Conservation (phyloP, 768 basidiomycete species). For the Tubosaeta brunneosetosa region DNA sequence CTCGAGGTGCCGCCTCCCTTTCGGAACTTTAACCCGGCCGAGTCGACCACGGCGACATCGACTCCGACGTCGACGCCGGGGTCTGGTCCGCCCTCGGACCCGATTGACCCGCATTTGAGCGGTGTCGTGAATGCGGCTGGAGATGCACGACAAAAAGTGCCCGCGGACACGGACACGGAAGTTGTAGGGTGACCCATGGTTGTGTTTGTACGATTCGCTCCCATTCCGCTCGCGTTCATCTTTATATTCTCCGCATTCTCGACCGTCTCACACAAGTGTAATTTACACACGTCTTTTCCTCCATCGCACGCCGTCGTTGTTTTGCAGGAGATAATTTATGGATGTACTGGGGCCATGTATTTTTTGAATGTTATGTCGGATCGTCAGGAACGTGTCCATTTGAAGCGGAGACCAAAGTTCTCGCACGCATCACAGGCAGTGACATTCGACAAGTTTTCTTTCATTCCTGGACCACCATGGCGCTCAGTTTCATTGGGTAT, state of each 20-base stretch:
- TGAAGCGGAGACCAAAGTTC: conserved; percentile 29
- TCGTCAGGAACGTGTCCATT: not conserved
- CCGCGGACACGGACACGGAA: conserved; percentile 26
- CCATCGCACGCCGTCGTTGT: not conserved
- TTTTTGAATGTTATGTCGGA: not conserved
- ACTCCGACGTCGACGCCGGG: conserved; percentile 33
- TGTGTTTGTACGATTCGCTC: too few species aligned
- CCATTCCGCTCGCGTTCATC: not conserved
- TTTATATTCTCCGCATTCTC: not conserved
- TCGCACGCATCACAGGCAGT: conserved; percentile 5
- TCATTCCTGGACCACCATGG: conserved; percentile 40
- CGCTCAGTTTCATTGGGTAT: conserved; percentile 73
- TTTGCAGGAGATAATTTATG: not conserved
- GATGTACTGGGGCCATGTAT: not conserved
- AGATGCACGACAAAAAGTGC: conserved; percentile 24
- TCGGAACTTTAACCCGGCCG: conserved; percentile 29
- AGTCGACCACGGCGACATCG: conserved; percentile 29
- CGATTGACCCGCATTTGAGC: conserved; percentile 31
- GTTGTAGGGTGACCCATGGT: conserved; percentile 14
- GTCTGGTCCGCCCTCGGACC: conserved; percentile 30
- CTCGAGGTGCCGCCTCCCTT: conserved; percentile 61
- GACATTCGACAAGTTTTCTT: conserved; percentile 19
- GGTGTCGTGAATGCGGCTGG: conserved; percentile 20
- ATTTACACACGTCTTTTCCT: conserved; percentile 2
- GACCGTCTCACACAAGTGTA: conserved; percentile 12